Evolutionary conservation across 225 moss, liverwort and hornwort species (phyloP).

Genomic region (Bryum argenteum): DNA sequence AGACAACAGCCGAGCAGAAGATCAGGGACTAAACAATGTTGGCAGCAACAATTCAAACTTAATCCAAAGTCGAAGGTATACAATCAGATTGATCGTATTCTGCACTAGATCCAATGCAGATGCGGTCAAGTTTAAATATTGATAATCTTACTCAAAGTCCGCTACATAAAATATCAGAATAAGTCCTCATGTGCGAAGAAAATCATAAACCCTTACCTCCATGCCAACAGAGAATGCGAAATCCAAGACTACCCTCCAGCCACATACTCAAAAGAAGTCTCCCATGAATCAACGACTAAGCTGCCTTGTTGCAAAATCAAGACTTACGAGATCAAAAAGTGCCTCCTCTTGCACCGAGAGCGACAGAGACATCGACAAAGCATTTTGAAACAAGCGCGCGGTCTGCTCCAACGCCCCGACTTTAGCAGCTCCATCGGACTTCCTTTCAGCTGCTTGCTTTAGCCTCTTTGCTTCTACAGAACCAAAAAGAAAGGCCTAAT

Average conservation of each 20-base stretch:
- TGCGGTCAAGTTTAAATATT: background rate
- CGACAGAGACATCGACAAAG: constrained; percentile 52
- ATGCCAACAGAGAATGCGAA: constrained; percentile 15
- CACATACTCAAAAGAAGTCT: background rate
- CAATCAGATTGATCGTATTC: background rate
- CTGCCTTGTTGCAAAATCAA: background rate
- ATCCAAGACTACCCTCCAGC: background rate
- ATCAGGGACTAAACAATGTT: constrained; percentile 13
- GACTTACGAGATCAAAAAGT: constrained; percentile 69
- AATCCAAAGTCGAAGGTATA: background rate
- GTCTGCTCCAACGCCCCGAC: constrained; percentile 56
- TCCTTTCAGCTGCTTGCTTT: constrained; percentile 81
- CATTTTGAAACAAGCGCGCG: constrained; percentile 58
- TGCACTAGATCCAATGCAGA: background rate
- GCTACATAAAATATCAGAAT: no score
- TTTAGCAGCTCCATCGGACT: constrained; percentile 63
- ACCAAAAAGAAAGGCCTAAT: background rate
- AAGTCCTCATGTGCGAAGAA: no score
- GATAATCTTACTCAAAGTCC: background rate
- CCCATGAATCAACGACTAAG: background rate
- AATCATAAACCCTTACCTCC: background rate
- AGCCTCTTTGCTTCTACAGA: constrained; percentile 73
- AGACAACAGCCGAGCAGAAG: constrained; percentile 23
- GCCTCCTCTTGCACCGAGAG: constrained; percentile 62
- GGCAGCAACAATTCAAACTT: background rate